Evolutionary conservation across 306 rosid species (phyloP), one percentile per base, ranked within the genome.

Genomic region (Lupinus albus): DNA sequence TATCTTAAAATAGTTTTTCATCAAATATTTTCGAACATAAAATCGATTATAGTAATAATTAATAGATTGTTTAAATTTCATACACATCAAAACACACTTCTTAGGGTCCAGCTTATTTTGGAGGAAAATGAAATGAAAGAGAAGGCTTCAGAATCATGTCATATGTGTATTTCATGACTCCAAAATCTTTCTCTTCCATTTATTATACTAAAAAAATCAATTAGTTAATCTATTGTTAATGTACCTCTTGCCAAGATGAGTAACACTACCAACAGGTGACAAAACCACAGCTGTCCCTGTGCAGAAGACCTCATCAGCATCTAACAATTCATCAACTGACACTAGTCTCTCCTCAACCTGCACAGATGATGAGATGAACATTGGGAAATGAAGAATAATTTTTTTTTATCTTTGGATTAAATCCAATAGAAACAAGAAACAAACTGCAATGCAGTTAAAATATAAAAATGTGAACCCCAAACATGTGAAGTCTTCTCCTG

Each of bases 211-310:
- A n/a, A n/a, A n/a, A n/a, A n/a, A n/a, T n/a, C n/a, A n/a, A n/a
- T n/a, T n/a, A n/a, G n/a, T n/a, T n/a, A n/a, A n/a, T n/a, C n/a
- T n/a, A n/a, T n/a, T n/a, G n/a, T n/a, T n/a, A n/a, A 61, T 33
- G 30, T 76, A 93, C 99, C 85, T 88, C 64, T 82, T 67, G 70
- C 88, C 96, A 28, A 11, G 85, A 70, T 82, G 86, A 53, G 99
- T 93, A 52, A 93, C 76, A 80, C 97, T 90, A 68, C 99, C 99
- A 59, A 93, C 97, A 33, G 99, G 99, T 68, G 99, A 93, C 17
- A 93, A 76, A 72, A 93, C 99, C 79, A 93, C 99, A 67, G 99
- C 97, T 56, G 97, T 93, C 65, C 99, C 99, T 0, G 97, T 93
- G 69, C 96, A 88, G 78, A 93, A 93, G 47, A 93, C 99, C 81